Base-by-base conservation (phyloP, 2,329 filamentous ascomycete genomes). In the Myriosclerotinia scirpicola region DNA sequence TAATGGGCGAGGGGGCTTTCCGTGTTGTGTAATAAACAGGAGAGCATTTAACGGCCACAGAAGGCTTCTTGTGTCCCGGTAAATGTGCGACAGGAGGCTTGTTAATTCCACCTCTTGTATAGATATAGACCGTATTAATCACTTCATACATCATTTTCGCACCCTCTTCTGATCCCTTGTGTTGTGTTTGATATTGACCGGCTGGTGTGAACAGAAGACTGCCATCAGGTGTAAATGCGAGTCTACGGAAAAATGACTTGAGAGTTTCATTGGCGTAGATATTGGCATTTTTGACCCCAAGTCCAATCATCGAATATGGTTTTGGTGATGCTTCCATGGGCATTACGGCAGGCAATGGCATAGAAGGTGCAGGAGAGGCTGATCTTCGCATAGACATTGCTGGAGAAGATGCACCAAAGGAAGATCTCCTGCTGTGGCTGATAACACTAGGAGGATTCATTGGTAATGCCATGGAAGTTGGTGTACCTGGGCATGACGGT, bases 101-200 rank as follows among this genome's bases (percentile, higher is more conserved):
- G 80, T 97, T 98, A 75, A 99, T 92, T 34, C 95, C 95, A 40
- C 93, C 95, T 73, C 95, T 85, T 0, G 94, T 97, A 78, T 99
- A 99, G 64, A 99, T 95, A 79, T 99, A 99, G 30, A 99, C 96
- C 0, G 95, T 99, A 76, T 99, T 99, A 73, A 91, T 93, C 62
- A 97, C 85, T 71, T 99, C 94, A 72, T 95, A 94, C 0, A 85
- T 85, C 0, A 87, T 84, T 77, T 93, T 96, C 2, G 83, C 76
- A n/a, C 82, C 80, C 69, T 93, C 90, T 59, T 85, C 85, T 30
- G 88, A 81, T 1, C 76, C 71, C 30, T 82, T 80, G 71, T 92
- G 87, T 61, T 92, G 86, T 2, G 90, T 90, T 76, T 97, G 96
- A 79, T 95, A 98, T 76, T 98, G 95, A 9, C 95, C 95, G 2